These are phyloP conservation scores for Crithidia sp. DNA, from an alignment of 208 protist genomes.

Conservation along the genomic window DNA sequence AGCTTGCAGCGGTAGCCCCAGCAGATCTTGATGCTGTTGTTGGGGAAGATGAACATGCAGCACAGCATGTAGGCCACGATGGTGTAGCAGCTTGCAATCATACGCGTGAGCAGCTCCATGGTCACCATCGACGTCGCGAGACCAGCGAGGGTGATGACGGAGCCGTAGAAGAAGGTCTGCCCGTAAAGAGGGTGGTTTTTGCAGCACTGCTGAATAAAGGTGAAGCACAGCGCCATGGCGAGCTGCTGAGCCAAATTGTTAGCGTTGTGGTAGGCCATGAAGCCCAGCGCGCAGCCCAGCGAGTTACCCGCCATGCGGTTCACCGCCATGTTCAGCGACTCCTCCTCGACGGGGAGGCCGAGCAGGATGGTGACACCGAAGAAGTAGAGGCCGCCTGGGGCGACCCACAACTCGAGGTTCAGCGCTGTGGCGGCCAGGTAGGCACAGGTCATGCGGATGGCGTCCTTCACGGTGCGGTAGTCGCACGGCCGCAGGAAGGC, in stretches of 20 bases:
- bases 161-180: slow-evolving; percentile 45
- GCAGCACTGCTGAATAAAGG: slow-evolving; percentile 35
- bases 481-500: slow-evolving; percentile 50
- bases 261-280: slow-evolving; percentile 40
- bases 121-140: slow-evolving; percentile 35
- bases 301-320: slow-evolving; percentile 45
- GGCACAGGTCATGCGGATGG: slow-evolving; percentile 55
- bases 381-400: slow-evolving; percentile 42
- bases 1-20: slow-evolving; percentile 46
- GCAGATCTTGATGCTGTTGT: slow-evolving; percentile 63
- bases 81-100: slow-evolving; percentile 46
- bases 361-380: slow-evolving; percentile 69
- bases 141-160: slow-evolving; percentile 39
- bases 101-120: slow-evolving; percentile 40
- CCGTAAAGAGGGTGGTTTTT: slow-evolving; percentile 44
- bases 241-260: slow-evolving; percentile 34
- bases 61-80: slow-evolving; percentile 55
- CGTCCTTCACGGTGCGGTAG: slow-evolving; percentile 59
- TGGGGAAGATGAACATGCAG: slow-evolving; percentile 66
- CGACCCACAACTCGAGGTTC: slow-evolving; percentile 48
- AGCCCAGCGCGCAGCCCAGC: slow-evolving; percentile 42
- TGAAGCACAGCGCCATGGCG: slow-evolving; percentile 28
- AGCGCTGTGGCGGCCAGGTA: slow-evolving; percentile 45
- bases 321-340: slow-evolving; percentile 46
- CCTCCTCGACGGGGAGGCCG: slow-evolving; percentile 56